Base-by-base conservation (phyloP, 2,329 filamentous ascomycete species). In the Claviceps pusilla region DNA sequence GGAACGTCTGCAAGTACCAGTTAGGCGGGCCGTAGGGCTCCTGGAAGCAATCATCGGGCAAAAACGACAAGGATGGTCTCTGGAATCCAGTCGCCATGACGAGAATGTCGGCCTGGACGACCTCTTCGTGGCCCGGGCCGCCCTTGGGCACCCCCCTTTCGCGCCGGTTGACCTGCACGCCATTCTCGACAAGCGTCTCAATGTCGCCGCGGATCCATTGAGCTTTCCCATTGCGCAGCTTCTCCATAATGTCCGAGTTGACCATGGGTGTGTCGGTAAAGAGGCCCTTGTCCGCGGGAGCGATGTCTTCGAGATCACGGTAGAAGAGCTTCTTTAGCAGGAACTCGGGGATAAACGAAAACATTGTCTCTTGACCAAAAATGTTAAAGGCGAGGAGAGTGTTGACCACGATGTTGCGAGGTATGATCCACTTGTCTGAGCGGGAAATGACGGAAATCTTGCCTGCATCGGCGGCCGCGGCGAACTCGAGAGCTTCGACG, bases 1-100 rank as follows among this genome's bases (percentile, higher is more conserved):
- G 88, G 69, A 94, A 94, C 0, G 86, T 86, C 66, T 94, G 88
- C 0, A 94, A 76, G 61, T 93, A 94, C 89, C 89, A 94, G 66
- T 88, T 89, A 0, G 89, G 89, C 1, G 88, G 86, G 1, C 74
- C 72, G 61, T 93, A 94, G 0, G 85, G 83, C 57, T 86, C 78
- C 10, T 78, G 65, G 64, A 93, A 93, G 62, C 79, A 83, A 52
- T 88, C 80, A 0, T 80, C 71, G 0, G 88, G 88, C 0, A 95
- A 73, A 67, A 94, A 93, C 11, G 73, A 73, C 0, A 94, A 75
- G 3, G 77, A 79, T 0, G 89, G 88, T 0, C 88, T 77, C 61
- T 87, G 78, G 71, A 82, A 94, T 1, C 89, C 89, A 0, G 89
- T 94, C 0, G 89, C 89, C 78, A 93, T 83, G 57, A 94, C 83